phyloP scores from a whole-genome alignment of 2,329 filamentous ascomycete species.

The Penicillium sp. region DNA sequence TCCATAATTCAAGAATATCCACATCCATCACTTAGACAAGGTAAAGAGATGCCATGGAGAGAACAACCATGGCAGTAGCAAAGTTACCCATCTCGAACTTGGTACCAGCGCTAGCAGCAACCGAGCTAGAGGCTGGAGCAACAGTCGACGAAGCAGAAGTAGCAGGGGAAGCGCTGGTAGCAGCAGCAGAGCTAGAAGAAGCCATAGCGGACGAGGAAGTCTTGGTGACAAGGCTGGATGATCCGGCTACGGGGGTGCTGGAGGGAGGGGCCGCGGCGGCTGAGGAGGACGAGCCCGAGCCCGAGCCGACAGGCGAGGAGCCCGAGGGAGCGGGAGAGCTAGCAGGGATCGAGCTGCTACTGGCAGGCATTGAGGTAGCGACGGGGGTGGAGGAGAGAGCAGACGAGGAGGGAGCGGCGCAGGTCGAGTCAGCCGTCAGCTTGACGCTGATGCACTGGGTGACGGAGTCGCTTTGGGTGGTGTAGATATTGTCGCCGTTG shows the following conservation, averaged over 20 bases:
- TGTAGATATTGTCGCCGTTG: slow-evolving; percentile 37
- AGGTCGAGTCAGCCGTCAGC: slow-evolving; percentile 31
- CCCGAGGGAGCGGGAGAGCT: neutral
- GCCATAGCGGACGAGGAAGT: neutral
- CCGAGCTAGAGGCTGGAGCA: neutral
- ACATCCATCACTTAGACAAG: neutral
- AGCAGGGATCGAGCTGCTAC: neutral
- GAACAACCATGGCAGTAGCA: neutral
- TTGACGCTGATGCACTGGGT: slow-evolving; percentile 27
- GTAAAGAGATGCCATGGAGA: neutral
- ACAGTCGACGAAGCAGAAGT: neutral
- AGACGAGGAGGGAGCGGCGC: slow-evolving; percentile 3
- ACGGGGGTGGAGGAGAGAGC: neutral
- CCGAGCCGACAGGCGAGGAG: neutral
- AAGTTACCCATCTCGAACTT: neutral
- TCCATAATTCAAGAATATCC: neutral
- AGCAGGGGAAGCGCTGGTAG: neutral
- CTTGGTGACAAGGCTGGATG: neutral
- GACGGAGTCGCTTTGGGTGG: slow-evolving; percentile 19
- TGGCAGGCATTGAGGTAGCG: neutral
- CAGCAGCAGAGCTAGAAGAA: neutral
- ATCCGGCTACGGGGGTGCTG: neutral
- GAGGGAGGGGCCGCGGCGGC: neutral
- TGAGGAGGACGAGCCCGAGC: neutral
- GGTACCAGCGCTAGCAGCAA: neutral